A percentile compares a stretch with the other conserved stretches of the same genome.
Conservation (phyloP, 306 rosid genomes). For the Quercus robur region DNA sequence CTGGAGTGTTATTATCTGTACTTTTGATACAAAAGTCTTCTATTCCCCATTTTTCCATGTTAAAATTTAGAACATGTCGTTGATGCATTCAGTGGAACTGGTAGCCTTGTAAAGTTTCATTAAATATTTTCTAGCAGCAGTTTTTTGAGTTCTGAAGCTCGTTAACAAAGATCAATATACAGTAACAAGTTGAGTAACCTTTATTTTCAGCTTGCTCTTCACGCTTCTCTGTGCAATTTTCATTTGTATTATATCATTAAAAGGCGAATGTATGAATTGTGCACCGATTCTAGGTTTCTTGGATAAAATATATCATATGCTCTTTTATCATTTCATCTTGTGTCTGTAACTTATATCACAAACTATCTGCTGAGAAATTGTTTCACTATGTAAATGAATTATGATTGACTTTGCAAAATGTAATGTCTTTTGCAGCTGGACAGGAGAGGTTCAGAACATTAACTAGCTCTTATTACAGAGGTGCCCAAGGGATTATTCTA, state of each 20-base stretch:
- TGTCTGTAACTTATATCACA: not conserved
- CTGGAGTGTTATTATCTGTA: not conserved
- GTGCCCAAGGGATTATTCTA: slow-evolving; percentile 93
- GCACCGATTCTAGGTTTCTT: not conserved
- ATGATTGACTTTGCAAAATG: slow-evolving; percentile 1
- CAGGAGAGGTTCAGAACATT: slow-evolving; percentile 96
- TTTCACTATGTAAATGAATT: not conserved
- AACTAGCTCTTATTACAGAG: slow-evolving; percentile 90
- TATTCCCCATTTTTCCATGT: not conserved
- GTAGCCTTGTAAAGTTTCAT: not conserved
- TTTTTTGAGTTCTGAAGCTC: not conserved
- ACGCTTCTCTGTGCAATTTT: not conserved
- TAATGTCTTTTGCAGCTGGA: slow-evolving; percentile 72
- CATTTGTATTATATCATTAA: not conserved
- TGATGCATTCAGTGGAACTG: not conserved
- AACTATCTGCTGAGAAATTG: not conserved
- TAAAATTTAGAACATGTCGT: not conserved
- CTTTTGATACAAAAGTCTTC: not conserved
- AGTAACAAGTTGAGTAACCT: not conserved
- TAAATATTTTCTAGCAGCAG: not conserved
- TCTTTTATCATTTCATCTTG: not conserved
- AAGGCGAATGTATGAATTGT: no score
- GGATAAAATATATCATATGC: not conserved
- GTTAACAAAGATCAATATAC: not conserved
- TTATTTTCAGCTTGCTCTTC: not conserved